Percentiles rank a stretch among this genome's conserved stretches.
Evolutionary conservation across 345 rosid species (phyloP).

Genomic region (Theobroma cacao): DNA sequence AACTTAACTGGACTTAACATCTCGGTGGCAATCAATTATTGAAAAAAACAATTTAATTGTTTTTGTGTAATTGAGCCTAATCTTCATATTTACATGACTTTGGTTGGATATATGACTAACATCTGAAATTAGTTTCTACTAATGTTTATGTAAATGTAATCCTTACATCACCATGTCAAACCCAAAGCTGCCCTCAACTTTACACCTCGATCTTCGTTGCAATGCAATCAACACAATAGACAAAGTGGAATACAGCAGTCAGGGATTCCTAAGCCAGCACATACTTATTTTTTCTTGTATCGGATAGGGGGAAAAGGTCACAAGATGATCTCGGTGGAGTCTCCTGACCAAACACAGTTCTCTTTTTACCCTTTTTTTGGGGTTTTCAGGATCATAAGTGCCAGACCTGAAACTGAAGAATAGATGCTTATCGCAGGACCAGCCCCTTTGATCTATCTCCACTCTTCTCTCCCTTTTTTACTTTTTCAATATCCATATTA

Average conservation of each 20-base stretch:
- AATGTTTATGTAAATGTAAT: too few species aligned
- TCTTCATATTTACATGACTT: too few species aligned
- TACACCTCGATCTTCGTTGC: background rate
- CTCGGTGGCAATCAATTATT: too few species aligned
- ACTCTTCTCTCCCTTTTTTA: background rate
- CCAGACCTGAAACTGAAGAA: background rate
- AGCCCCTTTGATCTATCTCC: background rate
- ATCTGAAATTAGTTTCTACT: too few species aligned
- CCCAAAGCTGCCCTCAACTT: background rate
- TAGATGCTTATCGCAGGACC: background rate
- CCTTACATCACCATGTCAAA: background rate
- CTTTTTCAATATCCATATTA: background rate
- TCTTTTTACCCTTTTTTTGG: background rate
- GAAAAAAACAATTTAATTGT: too few species aligned
- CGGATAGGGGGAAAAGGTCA: background rate
- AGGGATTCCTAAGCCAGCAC: background rate
- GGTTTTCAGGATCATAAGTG: background rate
- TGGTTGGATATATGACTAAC: too few species aligned
- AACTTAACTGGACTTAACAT: too few species aligned
- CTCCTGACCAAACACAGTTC: too few species aligned
- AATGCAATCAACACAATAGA: background rate
- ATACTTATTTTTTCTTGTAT: background rate
- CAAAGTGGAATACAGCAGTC: background rate
- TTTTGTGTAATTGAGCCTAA: too few species aligned
- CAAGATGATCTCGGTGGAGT: background rate